Evolutionary conservation across 1,284 basidiomycete species (phyloP).

Genomic region (Irpex sp.): DNA sequence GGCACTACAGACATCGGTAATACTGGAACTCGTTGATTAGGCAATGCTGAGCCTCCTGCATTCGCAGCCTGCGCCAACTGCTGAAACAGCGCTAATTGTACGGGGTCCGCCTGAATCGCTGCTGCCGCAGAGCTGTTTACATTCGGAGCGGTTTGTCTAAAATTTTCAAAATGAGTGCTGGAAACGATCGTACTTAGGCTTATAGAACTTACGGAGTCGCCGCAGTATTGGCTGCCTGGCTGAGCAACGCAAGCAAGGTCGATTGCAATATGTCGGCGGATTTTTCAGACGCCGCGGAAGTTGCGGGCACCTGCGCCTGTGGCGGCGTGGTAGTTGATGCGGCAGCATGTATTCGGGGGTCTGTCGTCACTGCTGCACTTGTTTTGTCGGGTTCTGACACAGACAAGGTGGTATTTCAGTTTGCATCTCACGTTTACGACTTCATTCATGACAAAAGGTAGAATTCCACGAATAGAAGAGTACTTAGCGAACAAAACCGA

Average conservation of each 20-base stretch:
- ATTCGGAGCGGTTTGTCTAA: constrained; percentile 65
- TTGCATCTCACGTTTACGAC: constrained; percentile 48
- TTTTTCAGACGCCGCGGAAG: constrained; percentile 27
- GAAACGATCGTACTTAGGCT: background rate
- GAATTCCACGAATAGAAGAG: constrained; percentile 60
- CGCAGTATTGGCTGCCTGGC: constrained; percentile 47
- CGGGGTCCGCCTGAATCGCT: constrained; percentile 41
- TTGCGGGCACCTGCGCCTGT: constrained; percentile 22
- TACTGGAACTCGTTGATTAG: constrained; percentile 24
- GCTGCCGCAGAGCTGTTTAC: constrained; percentile 26
- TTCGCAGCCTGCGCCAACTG: constrained; percentile 65
- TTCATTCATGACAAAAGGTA: constrained; percentile 38
- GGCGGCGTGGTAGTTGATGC: constrained; percentile 18
- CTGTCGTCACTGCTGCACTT: constrained; percentile 25
- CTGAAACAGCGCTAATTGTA: constrained; percentile 67
- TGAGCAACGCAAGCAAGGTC: constrained; percentile 62
- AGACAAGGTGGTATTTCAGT: constrained; percentile 65
- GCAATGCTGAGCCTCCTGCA: constrained; percentile 27
- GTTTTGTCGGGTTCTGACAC: constrained; percentile 53
- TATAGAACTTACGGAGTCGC: constrained; percentile 20
- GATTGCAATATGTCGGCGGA: constrained; percentile 46
- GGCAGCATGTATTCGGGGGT: constrained; percentile 37
- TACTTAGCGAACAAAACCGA: constrained; percentile 75
- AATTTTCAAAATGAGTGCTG: too few species aligned
- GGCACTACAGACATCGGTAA: constrained; percentile 28